Evolutionary conservation across 805 yeast species (phyloP).

Genomic region (Saturnispora ahearnii): DNA sequence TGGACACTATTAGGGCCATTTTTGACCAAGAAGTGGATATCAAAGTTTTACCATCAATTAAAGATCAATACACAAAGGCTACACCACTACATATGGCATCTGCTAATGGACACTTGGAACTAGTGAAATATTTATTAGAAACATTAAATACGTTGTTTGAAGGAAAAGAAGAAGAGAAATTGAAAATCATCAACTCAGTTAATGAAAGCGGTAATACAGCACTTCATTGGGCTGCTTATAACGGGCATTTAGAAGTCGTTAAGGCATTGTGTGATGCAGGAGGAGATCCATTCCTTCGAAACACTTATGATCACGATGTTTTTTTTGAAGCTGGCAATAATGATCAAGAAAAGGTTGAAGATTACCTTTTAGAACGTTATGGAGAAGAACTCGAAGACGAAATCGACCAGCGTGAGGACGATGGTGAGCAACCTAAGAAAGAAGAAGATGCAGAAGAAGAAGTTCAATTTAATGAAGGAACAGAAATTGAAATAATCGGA

Average conservation of each 20-base stretch:
- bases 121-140: constrained; percentile 50
- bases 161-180: constrained; percentile 31
- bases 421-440: constrained; percentile 30
- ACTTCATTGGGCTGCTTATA: constrained; percentile 91
- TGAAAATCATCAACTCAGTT: constrained; percentile 35
- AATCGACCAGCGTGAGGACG: constrained; percentile 33
- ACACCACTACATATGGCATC: constrained; percentile 93
- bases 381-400: constrained; percentile 48
- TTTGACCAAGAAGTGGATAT: constrained; percentile 50
- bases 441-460: constrained; percentile 24
- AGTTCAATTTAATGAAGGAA: constrained; percentile 38
- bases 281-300: constrained; percentile 77
- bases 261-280: constrained; percentile 61
- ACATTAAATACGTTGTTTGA: constrained; percentile 28
- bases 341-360: constrained; percentile 66
- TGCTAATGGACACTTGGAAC: constrained; percentile 82
- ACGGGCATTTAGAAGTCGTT: constrained; percentile 72
- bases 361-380: constrained; percentile 63
- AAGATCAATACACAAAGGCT: constrained; percentile 55
- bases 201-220: constrained; percentile 91
- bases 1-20: constrained; percentile 61
- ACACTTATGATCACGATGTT: constrained; percentile 69
- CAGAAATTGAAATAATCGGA: constrained; percentile 41
- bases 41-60: constrained; percentile 33
- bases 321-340: constrained; percentile 84